Percentiles rank a stretch among this genome's conserved stretches.
Evolutionary conservation across 805 yeast genomes (phyloP).

Genomic region (Helenozyma baotianmanensis): DNA sequence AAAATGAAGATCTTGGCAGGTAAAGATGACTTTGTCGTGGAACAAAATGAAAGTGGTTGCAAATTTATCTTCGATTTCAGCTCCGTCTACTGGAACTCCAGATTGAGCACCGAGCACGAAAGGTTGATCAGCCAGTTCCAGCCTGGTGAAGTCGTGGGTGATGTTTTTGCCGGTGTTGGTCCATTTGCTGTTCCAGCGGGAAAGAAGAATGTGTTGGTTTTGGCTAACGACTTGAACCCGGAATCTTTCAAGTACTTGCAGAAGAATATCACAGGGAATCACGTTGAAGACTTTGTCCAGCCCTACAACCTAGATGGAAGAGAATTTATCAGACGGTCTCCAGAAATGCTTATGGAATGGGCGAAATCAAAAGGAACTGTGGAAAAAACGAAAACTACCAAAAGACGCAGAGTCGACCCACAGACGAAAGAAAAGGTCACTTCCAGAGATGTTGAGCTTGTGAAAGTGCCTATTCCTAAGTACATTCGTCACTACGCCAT

Average conservation of each 20-base stretch:
- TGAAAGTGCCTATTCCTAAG: slow-evolving; percentile 43
- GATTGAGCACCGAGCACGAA: slow-evolving; percentile 90
- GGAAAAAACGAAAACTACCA: slow-evolving; percentile 30
- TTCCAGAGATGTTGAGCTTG: slow-evolving; percentile 14
- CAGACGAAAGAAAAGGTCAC: slow-evolving; percentile 22
- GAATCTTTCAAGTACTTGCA: slow-evolving; percentile 69
- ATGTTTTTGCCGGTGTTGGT: slow-evolving; percentile 98
- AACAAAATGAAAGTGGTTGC: slow-evolving; percentile 86
- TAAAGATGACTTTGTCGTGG: slow-evolving; percentile 65
- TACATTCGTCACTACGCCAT: slow-evolving; percentile 73
- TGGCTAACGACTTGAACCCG: slow-evolving; percentile 94
- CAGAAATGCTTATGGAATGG: slow-evolving; percentile 48
- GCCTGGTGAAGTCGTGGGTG: slow-evolving; percentile 75
- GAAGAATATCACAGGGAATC: slow-evolving; percentile 61
- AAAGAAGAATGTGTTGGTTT: slow-evolving; percentile 68
- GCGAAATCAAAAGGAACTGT: slow-evolving; percentile 29
- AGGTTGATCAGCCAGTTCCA: slow-evolving; percentile 62
- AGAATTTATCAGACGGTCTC: slow-evolving; percentile 64
- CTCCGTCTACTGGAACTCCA: slow-evolving; percentile 95
- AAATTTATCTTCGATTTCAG: slow-evolving; percentile 81
- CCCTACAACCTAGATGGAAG: slow-evolving; percentile 79
- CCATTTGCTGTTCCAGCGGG: slow-evolving; percentile 98
- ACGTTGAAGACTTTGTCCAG: slow-evolving; percentile 53
- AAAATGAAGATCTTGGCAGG: slow-evolving; percentile 94
- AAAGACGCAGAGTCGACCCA: slow-evolving; percentile 35